Evolutionary conservation across 305 asterid species (phyloP).

Genomic region (Solanum hybrid): DNA sequence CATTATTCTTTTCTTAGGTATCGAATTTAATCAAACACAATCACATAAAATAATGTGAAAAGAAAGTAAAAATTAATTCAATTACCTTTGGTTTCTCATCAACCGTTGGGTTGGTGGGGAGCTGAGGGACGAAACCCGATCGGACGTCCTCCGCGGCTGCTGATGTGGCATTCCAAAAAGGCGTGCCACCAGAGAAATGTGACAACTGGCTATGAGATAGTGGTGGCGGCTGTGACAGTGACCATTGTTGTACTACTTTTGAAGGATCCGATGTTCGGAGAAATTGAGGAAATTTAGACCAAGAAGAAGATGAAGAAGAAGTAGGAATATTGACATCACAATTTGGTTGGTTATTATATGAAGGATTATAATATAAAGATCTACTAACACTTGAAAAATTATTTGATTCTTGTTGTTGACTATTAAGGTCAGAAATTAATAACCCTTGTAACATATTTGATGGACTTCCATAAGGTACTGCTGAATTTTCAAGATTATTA

Average conservation of each 20-base stretch:
- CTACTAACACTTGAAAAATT: not conserved
- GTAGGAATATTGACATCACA: slow-evolving; percentile 27
- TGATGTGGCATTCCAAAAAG: slow-evolving; percentile 75
- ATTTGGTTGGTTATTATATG: slow-evolving; percentile 8
- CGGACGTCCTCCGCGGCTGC: slow-evolving; percentile 34
- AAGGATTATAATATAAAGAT: not conserved
- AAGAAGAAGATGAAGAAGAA: not conserved
- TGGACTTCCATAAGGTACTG: slow-evolving; percentile 7
- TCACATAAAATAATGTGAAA: not conserved
- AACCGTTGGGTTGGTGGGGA: slow-evolving; percentile 33
- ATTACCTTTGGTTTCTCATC: slow-evolving; percentile 64
- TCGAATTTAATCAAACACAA: no score
- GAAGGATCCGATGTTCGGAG: slow-evolving; percentile 39
- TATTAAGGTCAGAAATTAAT: not conserved
- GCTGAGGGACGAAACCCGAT: slow-evolving; percentile 52
- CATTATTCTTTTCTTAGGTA: no score
- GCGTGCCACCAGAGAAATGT: slow-evolving; percentile 68
- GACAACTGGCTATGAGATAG: slow-evolving; percentile 29
- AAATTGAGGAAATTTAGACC: slow-evolving; percentile 54
- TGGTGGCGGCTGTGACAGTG: slow-evolving; percentile 5
- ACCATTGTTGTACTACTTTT: slow-evolving; percentile 29
- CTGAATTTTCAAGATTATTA: slow-evolving; percentile 30
- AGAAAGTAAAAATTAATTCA: not conserved
- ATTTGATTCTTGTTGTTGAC: not conserved
- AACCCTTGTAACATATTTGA: slow-evolving; percentile 7